phyloP scores from a whole-genome alignment of 2,329 filamentous ascomycete species.

The Clarireedia paspali region DNA sequence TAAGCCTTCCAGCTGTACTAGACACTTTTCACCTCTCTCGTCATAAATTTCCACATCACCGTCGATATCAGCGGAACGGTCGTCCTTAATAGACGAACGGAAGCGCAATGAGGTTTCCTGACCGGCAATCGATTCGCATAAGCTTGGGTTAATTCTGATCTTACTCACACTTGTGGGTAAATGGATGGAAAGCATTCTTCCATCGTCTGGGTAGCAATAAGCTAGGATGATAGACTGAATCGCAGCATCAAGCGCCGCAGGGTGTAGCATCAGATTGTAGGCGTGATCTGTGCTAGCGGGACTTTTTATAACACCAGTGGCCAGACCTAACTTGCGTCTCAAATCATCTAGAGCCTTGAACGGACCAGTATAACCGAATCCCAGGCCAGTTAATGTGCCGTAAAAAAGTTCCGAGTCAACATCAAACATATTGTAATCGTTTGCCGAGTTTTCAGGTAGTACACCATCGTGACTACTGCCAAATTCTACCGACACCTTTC shows the following conservation, averaged over 20 bases:
- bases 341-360: constrained; percentile 11
- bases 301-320: neutral
- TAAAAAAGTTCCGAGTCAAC: constrained; percentile 10
- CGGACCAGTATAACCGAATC: constrained; percentile 13
- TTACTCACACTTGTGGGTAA: constrained; percentile 17
- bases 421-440: too few relatives aligned
- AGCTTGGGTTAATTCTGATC: constrained; percentile 18
- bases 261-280: constrained; percentile 36
- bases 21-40: too few relatives aligned
- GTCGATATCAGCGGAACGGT: neutral
- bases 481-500: too few relatives aligned
- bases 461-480: too few relatives aligned
- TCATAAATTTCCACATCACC: too few relatives aligned
- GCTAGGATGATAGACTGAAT: constrained; percentile 41
- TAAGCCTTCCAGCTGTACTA: too few relatives aligned
- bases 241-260: constrained; percentile 47
- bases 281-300: neutral
- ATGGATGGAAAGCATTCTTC: constrained; percentile 13
- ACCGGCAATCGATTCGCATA: neutral
- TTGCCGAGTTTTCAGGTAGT: too few relatives aligned
- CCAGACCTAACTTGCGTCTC: constrained; percentile 5
- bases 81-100: neutral
- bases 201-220: constrained; percentile 15
- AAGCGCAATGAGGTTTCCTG: neutral
- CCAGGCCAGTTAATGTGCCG: constrained; percentile 7